These are phyloP conservation scores for Penicillium sp. DNA, from an alignment of 2,329 filamentous ascomycete species.

Conservation along the genomic window DNA sequence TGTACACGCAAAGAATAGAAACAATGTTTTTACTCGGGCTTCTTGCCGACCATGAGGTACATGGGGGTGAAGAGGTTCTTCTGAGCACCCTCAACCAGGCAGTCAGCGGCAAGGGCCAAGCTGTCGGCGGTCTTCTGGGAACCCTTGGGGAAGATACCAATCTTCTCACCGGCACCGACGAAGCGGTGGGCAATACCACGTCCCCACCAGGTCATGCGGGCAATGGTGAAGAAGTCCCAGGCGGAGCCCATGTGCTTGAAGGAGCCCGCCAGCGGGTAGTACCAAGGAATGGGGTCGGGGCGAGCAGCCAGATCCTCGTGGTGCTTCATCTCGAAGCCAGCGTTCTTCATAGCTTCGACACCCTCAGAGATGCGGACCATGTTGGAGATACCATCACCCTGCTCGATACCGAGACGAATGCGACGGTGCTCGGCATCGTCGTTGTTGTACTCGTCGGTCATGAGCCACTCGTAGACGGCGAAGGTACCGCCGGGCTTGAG, in stretches of 20 bases:
- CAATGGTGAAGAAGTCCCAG: slow-evolving; percentile 78
- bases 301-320: slow-evolving; percentile 84
- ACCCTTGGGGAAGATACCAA: slow-evolving; percentile 75
- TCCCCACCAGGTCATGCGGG: slow-evolving; percentile 85
- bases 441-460: slow-evolving; percentile 95
- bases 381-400: slow-evolving; percentile 94
- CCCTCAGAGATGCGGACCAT: slow-evolving; percentile 89
- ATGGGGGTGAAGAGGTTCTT: slow-evolving; percentile 97
- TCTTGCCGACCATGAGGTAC: slow-evolving; percentile 94
- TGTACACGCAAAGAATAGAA: slow-evolving; percentile 4
- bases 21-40: slow-evolving; percentile 58
- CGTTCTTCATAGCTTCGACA: slow-evolving; percentile 77
- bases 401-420: slow-evolving; percentile 92
- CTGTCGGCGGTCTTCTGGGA: slow-evolving; percentile 96
- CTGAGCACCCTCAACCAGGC: slow-evolving; percentile 80
- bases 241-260: slow-evolving; percentile 79
- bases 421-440: slow-evolving; percentile 81
- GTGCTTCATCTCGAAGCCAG: slow-evolving; percentile 80
- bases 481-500: slow-evolving; percentile 95
- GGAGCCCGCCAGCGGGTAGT: slow-evolving; percentile 86
- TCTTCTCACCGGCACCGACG: slow-evolving; percentile 72
- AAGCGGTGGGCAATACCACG: slow-evolving; percentile 74
- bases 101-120: slow-evolving; percentile 77
- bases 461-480: slow-evolving; percentile 98
- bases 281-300: slow-evolving; percentile 80